Conservation (phyloP, 257 asterid species). For the Lithospermum erythrorhizon region DNA sequence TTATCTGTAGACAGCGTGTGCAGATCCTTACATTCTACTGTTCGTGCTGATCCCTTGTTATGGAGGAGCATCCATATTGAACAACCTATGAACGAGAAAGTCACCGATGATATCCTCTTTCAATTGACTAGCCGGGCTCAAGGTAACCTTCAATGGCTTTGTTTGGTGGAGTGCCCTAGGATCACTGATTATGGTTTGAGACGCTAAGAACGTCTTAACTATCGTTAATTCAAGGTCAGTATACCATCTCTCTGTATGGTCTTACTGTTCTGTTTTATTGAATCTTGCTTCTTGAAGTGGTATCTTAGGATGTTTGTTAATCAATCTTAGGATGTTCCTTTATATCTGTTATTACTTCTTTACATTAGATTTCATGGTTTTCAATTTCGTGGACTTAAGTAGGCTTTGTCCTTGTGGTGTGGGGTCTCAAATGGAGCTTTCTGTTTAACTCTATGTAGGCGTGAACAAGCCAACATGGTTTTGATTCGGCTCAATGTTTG, state of each 20-base stretch:
- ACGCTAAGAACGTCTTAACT: conserved; percentile 35
- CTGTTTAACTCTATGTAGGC: too few species aligned
- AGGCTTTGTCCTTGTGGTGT: too few species aligned
- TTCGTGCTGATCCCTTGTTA: conserved; percentile 48
- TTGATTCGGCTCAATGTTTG: too few species aligned
- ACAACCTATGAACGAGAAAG: conserved; percentile 22
- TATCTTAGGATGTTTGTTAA: too few species aligned
- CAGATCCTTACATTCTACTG: conserved; percentile 44
- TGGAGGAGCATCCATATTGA: conserved; percentile 54
- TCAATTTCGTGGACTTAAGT: too few species aligned
- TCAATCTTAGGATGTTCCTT: too few species aligned
- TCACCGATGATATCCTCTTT: conserved; percentile 47
- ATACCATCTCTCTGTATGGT: not conserved
- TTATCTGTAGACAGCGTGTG: conserved; percentile 63
- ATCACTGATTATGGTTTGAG: conserved; percentile 45
- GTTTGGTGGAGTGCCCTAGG: conserved; percentile 38
- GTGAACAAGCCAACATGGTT: too few species aligned
- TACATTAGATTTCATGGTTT: too few species aligned
- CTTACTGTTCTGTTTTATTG: not conserved
- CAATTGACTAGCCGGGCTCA: conserved; percentile 50
- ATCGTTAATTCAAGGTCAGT: conserved; percentile 49
- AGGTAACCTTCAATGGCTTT: conserved; percentile 50
- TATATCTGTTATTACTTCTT: too few species aligned
- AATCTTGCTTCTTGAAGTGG: too few species aligned
- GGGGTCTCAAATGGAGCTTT: too few species aligned